A percentile compares a stretch with the other conserved stretches of the same genome.
phyloP scores from a whole-genome alignment of 306 rosid species.

The Potentilla sterilis region DNA sequence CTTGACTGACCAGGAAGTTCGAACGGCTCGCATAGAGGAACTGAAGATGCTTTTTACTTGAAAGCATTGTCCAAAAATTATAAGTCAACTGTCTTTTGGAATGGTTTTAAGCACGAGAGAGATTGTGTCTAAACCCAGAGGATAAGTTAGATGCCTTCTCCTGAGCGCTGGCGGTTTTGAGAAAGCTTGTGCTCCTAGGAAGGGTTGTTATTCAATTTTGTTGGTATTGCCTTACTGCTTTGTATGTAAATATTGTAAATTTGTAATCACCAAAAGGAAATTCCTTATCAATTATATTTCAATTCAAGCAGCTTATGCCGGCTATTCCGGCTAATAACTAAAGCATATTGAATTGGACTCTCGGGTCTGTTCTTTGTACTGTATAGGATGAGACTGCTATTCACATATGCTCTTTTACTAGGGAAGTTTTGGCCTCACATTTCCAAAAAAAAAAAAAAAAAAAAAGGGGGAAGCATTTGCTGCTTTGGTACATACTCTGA shows the following conservation, averaged over 20 bases:
- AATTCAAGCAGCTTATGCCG: too few relatives aligned
- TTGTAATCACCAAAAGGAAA: background rate
- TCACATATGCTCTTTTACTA: too few relatives aligned
- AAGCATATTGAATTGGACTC: too few relatives aligned
- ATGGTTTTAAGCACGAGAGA: background rate
- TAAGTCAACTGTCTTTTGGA: too few relatives aligned
- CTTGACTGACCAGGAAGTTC: constrained; percentile 92
- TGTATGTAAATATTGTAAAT: background rate
- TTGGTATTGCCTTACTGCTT: background rate
- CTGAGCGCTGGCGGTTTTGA: background rate
- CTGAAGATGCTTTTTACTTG: constrained; percentile 85
- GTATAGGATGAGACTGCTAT: too few relatives aligned
- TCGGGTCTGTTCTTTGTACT: too few relatives aligned
- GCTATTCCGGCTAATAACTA: too few relatives aligned
- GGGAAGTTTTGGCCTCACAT: too few relatives aligned
- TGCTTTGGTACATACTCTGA: too few relatives aligned
- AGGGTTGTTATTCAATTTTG: background rate
- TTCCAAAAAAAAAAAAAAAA: too few relatives aligned
- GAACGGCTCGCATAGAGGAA: constrained; percentile 90
- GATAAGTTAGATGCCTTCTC: background rate
- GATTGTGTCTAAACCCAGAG: background rate
- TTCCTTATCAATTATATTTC: background rate
- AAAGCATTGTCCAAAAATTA: background rate
- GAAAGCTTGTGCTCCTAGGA: background rate
- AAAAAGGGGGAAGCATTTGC: too few relatives aligned